Evolutionary conservation across 1,284 basidiomycete species (phyloP), one percentile per base, ranked within the genome.

Genomic region (Naganishia cerealis): DNA sequence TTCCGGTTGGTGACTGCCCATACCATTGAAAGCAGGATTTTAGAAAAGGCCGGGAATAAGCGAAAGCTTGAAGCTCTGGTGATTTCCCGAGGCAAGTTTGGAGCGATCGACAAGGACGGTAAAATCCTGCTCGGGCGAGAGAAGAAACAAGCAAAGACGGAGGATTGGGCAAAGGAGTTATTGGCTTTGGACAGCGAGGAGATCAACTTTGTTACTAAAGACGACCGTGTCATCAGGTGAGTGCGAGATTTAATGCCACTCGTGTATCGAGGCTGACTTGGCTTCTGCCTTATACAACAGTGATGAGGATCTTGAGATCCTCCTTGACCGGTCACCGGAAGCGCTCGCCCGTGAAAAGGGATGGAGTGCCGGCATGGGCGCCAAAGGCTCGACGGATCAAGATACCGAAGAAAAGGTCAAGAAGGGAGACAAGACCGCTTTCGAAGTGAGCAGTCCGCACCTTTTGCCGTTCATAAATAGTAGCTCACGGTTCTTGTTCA

Each of bases 41-140:
- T 97, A 84, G 86, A 93, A 76, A 87, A 89, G 39, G 94, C 94
- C 0, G 86, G 87, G 10, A 90, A 92, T 81, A 98, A 86, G 81
- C 86, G 91, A 29, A 89, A 92, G 78, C 85, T 98, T 1, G 94
- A 97, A 81, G 91, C 92, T 2, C 83, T 97, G 33, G 93, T 98
- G 74, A 97, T 97, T 74, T 91, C 92, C 26, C 91, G 66, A 87
- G 88, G 90, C 73, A 90, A 92, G 80, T 92, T 93, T 58, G 79
- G 79, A 59, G 77, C 81, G 2, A 79, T 80, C 1, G 81, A 81
- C 66, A 78, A 80, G 65, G 80, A 87, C 83, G 82, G 90, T 0
- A 69, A 83, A 76, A 57, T 84, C 82, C 2, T 84, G 75, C 57
- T 84, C 79, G 71, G 82, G 75, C 68, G 78, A 81, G 70, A 82